phyloP scores from a whole-genome alignment of 306 rosid genomes.

The Dalbergia cochinchinensis region DNA sequence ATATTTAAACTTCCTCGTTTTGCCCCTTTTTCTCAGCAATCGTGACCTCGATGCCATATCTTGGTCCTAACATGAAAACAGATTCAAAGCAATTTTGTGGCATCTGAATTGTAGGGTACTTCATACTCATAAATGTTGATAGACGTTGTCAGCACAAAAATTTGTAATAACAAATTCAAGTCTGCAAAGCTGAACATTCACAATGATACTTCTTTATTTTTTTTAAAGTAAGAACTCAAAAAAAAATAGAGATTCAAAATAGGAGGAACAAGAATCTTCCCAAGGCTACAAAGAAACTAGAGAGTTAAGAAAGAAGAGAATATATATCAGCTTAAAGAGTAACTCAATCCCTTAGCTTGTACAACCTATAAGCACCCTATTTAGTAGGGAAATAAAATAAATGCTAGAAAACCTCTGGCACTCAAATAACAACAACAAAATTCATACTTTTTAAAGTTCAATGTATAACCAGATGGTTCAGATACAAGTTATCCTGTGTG shows the following conservation, averaged over 20 bases:
- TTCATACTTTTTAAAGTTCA: constrained; percentile 32
- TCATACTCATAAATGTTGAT: constrained; percentile 19
- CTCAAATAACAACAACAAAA: constrained; percentile 19
- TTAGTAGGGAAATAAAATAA: constrained; percentile 24
- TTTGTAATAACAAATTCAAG: constrained; percentile 38
- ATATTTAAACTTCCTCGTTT: constrained; percentile 84
- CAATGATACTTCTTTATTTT: neutral
- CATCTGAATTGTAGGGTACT: constrained; percentile 18
- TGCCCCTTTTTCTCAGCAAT: constrained; percentile 85
- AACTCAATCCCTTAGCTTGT: constrained; percentile 29
- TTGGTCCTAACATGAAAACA: constrained; percentile 63
- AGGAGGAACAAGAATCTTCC: constrained; percentile 27
- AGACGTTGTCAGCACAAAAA: constrained; percentile 26
- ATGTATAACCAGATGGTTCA: constrained; percentile 24
- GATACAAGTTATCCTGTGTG: constrained; percentile 15
- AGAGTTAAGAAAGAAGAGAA: constrained; percentile 37
- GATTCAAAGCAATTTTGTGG: constrained; percentile 33
- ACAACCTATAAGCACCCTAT: neutral
- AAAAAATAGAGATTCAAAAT: neutral
- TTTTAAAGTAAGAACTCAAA: constrained; percentile 12
- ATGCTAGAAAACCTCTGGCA: constrained; percentile 15
- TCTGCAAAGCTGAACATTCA: neutral
- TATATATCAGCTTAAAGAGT: constrained; percentile 4
- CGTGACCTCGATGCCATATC: constrained; percentile 82
- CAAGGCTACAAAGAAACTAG: neutral